Base-by-base conservation (phyloP, 345 rosid species). In the Rhizophora apiculata region DNA sequence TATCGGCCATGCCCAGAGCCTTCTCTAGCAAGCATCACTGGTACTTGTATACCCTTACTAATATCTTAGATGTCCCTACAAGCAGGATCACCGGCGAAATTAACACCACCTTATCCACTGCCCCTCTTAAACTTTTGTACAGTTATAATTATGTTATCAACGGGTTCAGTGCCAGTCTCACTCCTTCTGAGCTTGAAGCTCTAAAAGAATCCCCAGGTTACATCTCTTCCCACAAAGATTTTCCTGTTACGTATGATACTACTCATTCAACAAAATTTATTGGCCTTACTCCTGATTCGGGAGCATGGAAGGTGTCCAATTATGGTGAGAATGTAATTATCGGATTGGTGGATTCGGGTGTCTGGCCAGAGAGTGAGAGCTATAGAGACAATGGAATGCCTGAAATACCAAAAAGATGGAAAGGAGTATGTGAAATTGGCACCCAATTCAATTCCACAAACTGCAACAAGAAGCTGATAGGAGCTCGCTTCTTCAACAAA, bases 401-500 rank as follows among this genome's bases (percentile, higher is more conserved):
- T 22, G 60, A 69, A 36, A 56, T 68, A 64, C 84, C 86, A 43
- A 18, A 63, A 7, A 63, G 69, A 61, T 77, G 86, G 86, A 82
- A 70, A 29, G 83, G 83, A 16, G 59, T 19, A 21, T 82, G 83
- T 20, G 65, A 65, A 61, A 39, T 20, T 32, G 80, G 83, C 8
- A 43, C 66, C 5, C 34, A 66, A 1, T 82, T 82, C 68, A 74
- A 72, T 16, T 20, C 78, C 10, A 75, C 80, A 10, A 2, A 64
- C 67, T 72, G 83, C 32, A 82, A 80, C 70, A 63, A 52, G n/a
- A 77, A 82, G 62, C 70, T 80, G 8, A 80, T 82, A 21, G 83
- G 82, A 24, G 65, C 87, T 68, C 72, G 85, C 20, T 84, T 72
- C 48, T 86, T 78, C 70, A 69, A 83, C 72, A 86, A 82, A 57